Evolutionary conservation across 1,284 basidiomycete species (phyloP).

Genomic region (Crocinoboletus sp.): DNA sequence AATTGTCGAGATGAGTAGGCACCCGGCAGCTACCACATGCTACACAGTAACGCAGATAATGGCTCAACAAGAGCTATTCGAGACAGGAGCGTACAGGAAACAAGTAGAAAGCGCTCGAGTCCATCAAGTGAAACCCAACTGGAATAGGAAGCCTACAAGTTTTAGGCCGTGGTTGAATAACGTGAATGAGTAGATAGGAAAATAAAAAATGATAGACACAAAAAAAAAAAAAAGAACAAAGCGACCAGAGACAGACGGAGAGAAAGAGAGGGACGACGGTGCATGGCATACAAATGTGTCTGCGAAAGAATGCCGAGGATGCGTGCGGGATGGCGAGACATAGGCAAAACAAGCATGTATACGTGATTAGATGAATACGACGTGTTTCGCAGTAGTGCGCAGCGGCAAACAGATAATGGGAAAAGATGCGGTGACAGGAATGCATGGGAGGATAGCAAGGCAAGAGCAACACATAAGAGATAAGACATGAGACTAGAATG

Average conservation of each 20-base stretch:
- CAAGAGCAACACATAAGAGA: slow-evolving; percentile 34
- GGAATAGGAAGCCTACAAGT: slow-evolving; percentile 29
- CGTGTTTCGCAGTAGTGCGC: slow-evolving; percentile 35
- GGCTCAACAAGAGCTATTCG: slow-evolving; percentile 22
- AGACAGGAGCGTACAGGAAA: slow-evolving; percentile 31
- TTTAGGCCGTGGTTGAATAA: slow-evolving; percentile 25
- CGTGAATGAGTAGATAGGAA: slow-evolving; percentile 30
- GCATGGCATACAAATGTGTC: slow-evolving; percentile 27
- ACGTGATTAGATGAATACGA: slow-evolving; percentile 33
- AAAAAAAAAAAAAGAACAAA: slow-evolving; percentile 23
- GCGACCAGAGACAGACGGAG: slow-evolving; percentile 11
- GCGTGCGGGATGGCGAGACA: slow-evolving; percentile 17
- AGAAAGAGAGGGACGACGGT: background rate
- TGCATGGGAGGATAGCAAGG: slow-evolving; percentile 32
- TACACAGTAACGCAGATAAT: slow-evolving; percentile 32
- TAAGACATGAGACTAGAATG: slow-evolving; percentile 35
- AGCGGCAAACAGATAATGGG: slow-evolving; percentile 24
- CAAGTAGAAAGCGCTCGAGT: slow-evolving; percentile 32
- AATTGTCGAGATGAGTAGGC: slow-evolving; percentile 28
- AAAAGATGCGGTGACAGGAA: slow-evolving; percentile 21
- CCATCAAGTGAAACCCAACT: slow-evolving; percentile 13
- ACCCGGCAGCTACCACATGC: slow-evolving; percentile 34
- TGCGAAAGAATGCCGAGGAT: slow-evolving; percentile 20
- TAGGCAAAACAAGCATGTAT: slow-evolving; percentile 35
- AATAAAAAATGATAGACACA: slow-evolving; percentile 27